phyloP scores from a whole-genome alignment of 805 yeast species.

The Lachancea lanzarotensis region DNA sequence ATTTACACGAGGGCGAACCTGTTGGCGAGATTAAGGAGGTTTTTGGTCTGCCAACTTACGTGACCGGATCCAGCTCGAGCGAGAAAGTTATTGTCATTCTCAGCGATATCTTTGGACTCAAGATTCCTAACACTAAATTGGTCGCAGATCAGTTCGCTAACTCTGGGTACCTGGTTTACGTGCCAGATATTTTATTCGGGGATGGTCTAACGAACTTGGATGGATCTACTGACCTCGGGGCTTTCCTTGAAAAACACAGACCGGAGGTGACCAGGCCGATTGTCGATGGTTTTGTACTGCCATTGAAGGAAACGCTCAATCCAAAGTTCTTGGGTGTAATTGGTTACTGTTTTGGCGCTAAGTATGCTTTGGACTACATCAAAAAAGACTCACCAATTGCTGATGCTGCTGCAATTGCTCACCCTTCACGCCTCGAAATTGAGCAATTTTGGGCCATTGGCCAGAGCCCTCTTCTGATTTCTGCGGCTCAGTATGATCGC shows the following conservation, averaged over 20 bases:
- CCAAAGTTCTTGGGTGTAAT: constrained; percentile 48
- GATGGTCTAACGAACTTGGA: constrained; percentile 35
- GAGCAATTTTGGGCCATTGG: constrained; percentile 57
- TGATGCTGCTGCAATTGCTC: constrained; percentile 69
- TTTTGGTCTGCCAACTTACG: constrained; percentile 41
- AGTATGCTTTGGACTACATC: constrained; percentile 49
- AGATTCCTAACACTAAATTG: constrained; percentile 49
- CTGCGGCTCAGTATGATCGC: constrained; percentile 68
- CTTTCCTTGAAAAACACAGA: constrained; percentile 54
- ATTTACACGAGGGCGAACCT: constrained; percentile 46
- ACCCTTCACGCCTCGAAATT: constrained; percentile 66
- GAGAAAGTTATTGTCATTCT: constrained; percentile 53
- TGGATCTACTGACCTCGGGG: constrained; percentile 25
- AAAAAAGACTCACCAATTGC: constrained; percentile 33
- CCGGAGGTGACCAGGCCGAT: constrained; percentile 42
- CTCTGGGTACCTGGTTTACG: constrained; percentile 55
- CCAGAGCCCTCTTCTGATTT: constrained; percentile 52
- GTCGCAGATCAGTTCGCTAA: constrained; percentile 61
- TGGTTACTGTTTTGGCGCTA: constrained; percentile 87
- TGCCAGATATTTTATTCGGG: constrained; percentile 69
- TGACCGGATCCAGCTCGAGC: constrained; percentile 39
- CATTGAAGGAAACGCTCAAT: constrained; percentile 39
- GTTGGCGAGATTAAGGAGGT: constrained; percentile 38
- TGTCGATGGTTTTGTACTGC: constrained; percentile 42
- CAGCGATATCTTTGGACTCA: constrained; percentile 66